Conservation (phyloP, 1,284 basidiomycete species). For the Fistulina hepatica region DNA sequence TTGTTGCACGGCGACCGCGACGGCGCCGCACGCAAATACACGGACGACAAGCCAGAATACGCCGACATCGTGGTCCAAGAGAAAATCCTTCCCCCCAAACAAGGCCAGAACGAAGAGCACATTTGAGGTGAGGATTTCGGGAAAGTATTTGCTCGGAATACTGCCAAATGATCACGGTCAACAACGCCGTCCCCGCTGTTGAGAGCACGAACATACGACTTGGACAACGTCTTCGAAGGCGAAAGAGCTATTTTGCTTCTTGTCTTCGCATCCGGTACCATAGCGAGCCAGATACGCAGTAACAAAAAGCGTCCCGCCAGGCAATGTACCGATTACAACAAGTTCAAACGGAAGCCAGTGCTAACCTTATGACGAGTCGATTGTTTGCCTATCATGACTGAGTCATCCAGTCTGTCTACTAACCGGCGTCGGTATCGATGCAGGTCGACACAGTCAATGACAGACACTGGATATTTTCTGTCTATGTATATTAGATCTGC, state of each 20-base stretch:
- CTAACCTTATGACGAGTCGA: no score
- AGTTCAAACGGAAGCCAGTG: no score
- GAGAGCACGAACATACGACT: conserved; percentile 23
- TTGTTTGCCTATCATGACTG: no score
- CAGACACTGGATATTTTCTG: no score
- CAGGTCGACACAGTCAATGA: no score
- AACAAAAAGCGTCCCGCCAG: no score
- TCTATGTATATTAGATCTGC: no score
- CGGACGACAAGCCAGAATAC: conserved; percentile 66
- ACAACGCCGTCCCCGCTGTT: neutral
- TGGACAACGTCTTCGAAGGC: conserved; percentile 30
- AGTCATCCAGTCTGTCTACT: no score
- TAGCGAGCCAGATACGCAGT: no score
- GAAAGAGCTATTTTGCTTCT: conserved; percentile 40
- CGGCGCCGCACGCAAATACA: conserved; percentile 51
- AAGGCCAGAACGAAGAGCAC: conserved; percentile 50
- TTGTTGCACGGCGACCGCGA: conserved; percentile 51
- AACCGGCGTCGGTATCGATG: no score
- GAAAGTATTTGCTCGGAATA: conserved; percentile 39
- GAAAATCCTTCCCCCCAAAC: conserved; percentile 51
- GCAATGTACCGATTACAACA: no score
- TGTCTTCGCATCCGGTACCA: conserved; percentile 41
- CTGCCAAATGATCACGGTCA: conserved; percentile 19
- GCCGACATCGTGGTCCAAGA: conserved; percentile 52
- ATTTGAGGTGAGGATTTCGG: conserved; percentile 47